Evolutionary conservation across 2,329 filamentous ascomycete species (phyloP).

Genomic region (Trichoderma atroviride): DNA sequence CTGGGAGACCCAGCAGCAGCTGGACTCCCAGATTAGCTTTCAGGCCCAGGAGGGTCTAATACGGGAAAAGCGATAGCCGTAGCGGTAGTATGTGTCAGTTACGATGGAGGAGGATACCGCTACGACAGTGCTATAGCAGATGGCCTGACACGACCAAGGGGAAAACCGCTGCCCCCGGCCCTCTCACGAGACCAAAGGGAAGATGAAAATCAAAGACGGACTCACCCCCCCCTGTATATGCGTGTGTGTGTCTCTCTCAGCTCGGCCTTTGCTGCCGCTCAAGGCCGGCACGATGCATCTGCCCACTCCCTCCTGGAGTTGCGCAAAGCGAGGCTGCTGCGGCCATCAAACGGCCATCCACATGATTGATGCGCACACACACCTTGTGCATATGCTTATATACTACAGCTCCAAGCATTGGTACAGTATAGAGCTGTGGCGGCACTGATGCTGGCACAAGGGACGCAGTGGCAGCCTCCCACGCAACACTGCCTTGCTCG

Average conservation of each 20-base stretch:
- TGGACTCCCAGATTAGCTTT: neutral
- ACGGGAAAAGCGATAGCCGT: neutral
- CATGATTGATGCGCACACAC: constrained; percentile 10
- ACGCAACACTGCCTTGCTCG: neutral
- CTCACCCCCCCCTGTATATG: neutral
- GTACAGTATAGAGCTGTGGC: neutral
- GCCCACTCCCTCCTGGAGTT: neutral
- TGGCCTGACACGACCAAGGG: neutral
- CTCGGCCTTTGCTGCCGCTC: constrained; percentile 7
- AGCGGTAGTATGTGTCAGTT: neutral
- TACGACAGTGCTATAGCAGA: neutral
- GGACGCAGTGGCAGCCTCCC: neutral
- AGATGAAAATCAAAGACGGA: neutral
- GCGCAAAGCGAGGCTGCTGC: constrained; percentile 3
- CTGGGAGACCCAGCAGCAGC: neutral
- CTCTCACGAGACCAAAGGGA: neutral
- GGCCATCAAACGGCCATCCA: constrained; percentile 17
- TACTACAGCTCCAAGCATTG: neutral
- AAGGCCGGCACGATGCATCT: constrained; percentile 1
- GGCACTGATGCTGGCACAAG: neutral
- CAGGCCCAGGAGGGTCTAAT: neutral
- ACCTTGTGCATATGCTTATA: constrained; percentile 12
- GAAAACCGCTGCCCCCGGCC: neutral
- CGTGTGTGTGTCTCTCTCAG: neutral
- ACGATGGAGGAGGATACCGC: neutral